These are phyloP conservation scores for Strobilomyces dryophilus DNA, from an alignment of 768 basidiomycete genomes.

Conservation along the genomic window DNA sequence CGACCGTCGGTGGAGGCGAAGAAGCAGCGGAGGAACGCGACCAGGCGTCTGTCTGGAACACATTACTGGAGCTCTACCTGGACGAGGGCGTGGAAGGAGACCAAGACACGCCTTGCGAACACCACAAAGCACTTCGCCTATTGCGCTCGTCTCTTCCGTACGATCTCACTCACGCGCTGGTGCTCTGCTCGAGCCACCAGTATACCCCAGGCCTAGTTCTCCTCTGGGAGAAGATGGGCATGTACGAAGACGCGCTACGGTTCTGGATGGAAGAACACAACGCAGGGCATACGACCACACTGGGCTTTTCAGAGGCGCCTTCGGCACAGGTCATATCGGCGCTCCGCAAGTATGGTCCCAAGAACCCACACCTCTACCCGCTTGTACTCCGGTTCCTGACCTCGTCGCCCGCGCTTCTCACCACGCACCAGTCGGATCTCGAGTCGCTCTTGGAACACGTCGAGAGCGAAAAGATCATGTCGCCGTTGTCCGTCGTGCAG, in stretches of 20 bases:
- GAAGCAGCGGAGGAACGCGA: slow-evolving; percentile 57
- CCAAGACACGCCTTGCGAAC: slow-evolving; percentile 8
- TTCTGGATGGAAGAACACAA: slow-evolving; percentile 83
- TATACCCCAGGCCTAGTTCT: slow-evolving; percentile 85
- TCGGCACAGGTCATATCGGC: slow-evolving; percentile 59
- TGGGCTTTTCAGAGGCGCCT: slow-evolving; percentile 30
- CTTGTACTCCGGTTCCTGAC: slow-evolving; percentile 92
- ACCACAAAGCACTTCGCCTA: slow-evolving; percentile 67
- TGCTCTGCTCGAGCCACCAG: slow-evolving; percentile 80
- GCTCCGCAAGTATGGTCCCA: slow-evolving; percentile 69
- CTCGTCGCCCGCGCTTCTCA: slow-evolving; percentile 67
- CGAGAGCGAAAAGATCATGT: slow-evolving; percentile 77
- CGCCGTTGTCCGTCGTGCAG: slow-evolving; percentile 87
- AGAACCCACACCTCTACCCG: slow-evolving; percentile 75
- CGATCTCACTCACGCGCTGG: slow-evolving; percentile 89
- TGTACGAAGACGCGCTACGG: slow-evolving; percentile 93
- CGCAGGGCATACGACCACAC: neutral
- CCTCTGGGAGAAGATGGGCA: slow-evolving; percentile 90
- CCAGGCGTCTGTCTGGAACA: slow-evolving; percentile 91
- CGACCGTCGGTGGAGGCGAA: slow-evolving; percentile 18
- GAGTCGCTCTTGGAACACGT: slow-evolving; percentile 69
- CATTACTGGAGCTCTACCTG: slow-evolving; percentile 89
- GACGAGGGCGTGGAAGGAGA: slow-evolving; percentile 34
- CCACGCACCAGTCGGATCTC: slow-evolving; percentile 68
- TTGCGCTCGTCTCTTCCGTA: slow-evolving; percentile 68